A percentile compares a stretch with the other conserved stretches of the same genome.
Evolutionary conservation across 2,329 filamentous ascomycete species (phyloP).

Genomic region (Tolypocladium album): DNA sequence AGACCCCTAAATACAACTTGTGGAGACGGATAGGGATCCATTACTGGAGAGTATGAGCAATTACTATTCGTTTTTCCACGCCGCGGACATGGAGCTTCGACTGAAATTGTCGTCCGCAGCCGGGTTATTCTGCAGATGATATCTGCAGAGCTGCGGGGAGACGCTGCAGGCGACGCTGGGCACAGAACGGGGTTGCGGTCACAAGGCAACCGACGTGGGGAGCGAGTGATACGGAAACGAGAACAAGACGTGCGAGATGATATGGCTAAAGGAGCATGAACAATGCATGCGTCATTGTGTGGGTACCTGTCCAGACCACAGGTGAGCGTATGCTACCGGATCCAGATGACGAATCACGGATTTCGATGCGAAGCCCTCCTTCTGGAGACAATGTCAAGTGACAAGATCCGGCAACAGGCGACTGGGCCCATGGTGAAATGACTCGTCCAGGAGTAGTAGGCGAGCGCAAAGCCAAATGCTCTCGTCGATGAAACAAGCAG

Average conservation of each 20-base stretch:
- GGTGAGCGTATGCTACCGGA: not conserved
- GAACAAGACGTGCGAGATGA: not conserved
- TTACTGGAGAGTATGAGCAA: not conserved
- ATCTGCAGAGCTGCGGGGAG: constrained; percentile 1
- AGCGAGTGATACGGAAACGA: not conserved
- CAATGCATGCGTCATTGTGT: not conserved
- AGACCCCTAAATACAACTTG: not conserved
- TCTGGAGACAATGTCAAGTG: not conserved
- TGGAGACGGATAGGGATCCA: not conserved
- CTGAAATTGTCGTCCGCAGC: constrained; percentile 1
- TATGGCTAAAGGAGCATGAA: not conserved
- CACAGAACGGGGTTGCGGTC: not conserved
- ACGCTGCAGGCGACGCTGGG: not conserved
- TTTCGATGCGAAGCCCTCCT: not conserved
- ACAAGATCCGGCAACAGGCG: not conserved
- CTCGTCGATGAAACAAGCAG: not conserved
- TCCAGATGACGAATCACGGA: not conserved
- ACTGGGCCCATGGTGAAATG: not conserved
- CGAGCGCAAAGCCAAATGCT: not conserved
- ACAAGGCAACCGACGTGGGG: not conserved
- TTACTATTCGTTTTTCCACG: not conserved
- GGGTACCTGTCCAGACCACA: not conserved
- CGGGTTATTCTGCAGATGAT: not conserved
- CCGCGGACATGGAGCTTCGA: not conserved
- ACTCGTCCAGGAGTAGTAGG: not conserved